A percentile compares a stretch with the other conserved stretches of the same genome.
These are phyloP conservation scores for Globisporangium ultimum DNA, from an alignment of 352 stramenopile genomes.

Conservation along the genomic window DNA sequence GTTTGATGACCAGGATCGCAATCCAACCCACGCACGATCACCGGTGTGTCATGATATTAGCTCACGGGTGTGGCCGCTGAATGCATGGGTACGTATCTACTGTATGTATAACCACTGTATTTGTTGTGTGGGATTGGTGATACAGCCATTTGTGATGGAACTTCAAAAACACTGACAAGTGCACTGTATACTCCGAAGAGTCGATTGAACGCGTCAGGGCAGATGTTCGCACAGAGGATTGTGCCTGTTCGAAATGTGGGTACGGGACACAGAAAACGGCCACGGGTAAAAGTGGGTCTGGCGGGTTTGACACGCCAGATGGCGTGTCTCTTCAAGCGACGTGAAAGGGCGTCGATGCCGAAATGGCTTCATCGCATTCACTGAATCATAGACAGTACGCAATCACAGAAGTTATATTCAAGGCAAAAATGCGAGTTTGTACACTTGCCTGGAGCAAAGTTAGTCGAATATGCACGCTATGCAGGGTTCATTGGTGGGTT, in stretches of 20 bases:
- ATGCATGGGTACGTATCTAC: background rate
- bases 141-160: too few species aligned
- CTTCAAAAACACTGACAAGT: too few species aligned
- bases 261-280: conserved; percentile 7
- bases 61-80: background rate
- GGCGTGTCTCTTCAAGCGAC: conserved; percentile 5
- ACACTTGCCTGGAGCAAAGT: too few species aligned
- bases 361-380: too few species aligned
- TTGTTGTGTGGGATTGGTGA: too few species aligned
- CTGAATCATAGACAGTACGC: background rate
- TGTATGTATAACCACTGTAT: too few species aligned
- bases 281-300: background rate
- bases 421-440: too few species aligned
- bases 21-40: conserved; percentile 1
- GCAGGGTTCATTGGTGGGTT: too few species aligned
- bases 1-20: background rate
- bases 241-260: conserved; percentile 7
- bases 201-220: too few species aligned
- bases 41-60: conserved; percentile 4
- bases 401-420: background rate
- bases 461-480: too few species aligned
- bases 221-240: background rate
- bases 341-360: background rate
- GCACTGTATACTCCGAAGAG: too few species aligned
- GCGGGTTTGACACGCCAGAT: conserved; percentile 7